Evolutionary conservation across 805 yeast species (phyloP), one percentile per base, ranked within the genome.

Genomic region (Dipodascus albidus): DNA sequence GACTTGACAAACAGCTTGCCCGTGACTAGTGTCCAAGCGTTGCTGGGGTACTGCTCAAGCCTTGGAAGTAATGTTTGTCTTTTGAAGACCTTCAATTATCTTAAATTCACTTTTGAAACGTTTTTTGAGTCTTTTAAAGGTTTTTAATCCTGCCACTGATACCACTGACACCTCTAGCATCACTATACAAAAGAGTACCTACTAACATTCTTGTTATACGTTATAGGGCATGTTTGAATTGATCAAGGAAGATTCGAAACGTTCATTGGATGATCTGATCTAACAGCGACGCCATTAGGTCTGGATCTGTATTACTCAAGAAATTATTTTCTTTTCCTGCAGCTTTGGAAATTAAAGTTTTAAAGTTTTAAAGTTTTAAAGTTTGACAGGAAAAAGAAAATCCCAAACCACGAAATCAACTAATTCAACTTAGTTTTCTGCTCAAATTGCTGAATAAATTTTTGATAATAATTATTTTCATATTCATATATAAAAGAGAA

Each of bases 231-330:
- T 91, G 98, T 71, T 87, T 54, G 83, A 83, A 31, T 75, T 91
- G 65, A 91, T 91, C 62, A 82, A 83, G 64, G 79, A 79, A 58
- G 99, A 91, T 63, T 82, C 95, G 1, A 90, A 87, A 58, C 89
- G 88, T 69, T 79, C 83, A 33, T 74, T 66, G 47, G 68, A 63
- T 14, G 69, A 64, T 51, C 52, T 64, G 49, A 48, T 64, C 49
- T 62, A 55, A 49, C 6, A 3, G 48, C 52, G 47, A 14, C n/a
- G 23, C 27, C 3, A 14, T 22, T 17, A 19, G 23, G n/a, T 17
- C 49, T 35, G 9, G 51, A 50, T 50, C 15, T 35, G 19, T 14
- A 50, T 51, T 47, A 50, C 53, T 9, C 53, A 50, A 3, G 53
- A 50, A 31, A 51, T 47, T 50, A 11, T 50, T 14, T 11, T 22